Base-by-base conservation (phyloP, 176 grass and related monocot genomes). In the Saccharum spontaneum region DNA sequence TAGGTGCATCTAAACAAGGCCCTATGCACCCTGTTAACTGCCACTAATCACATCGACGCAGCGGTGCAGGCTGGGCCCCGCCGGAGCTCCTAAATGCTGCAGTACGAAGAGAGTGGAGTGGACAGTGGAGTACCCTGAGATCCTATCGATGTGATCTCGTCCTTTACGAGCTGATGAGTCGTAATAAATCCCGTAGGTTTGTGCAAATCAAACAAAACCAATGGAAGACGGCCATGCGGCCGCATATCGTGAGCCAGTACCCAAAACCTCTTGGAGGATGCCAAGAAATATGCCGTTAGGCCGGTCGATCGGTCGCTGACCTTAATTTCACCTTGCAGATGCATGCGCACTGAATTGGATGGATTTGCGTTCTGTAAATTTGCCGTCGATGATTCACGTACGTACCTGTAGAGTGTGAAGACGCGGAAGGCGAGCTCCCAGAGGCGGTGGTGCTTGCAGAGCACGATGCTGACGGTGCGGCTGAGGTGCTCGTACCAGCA, bases 401-500 rank as follows among this genome's bases (percentile, higher is more conserved):
- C 34, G 4, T 30, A 97, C 95, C 95, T 98, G 95, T 98, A 93
- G 24, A 92, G 85, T 1, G 95, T 98, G 88, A 91, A 81, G 69
- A 94, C 85, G 22, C 88, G 91, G 90, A 98, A 94, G 54, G 79
- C 82, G 76, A 90, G 82, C 86, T 98, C 92, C 95, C 90, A 93
- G 74, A 95, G 87, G 34, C 90, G 86, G 90, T 98, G 95, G 89
- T 98, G 85, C 82, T 98, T 98, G 90, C 92, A 94, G 73, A 98
- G 86, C 61, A 98, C 81, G 79, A 98, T 86, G 90, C 90, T 89
- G 54, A 94, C 90, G 43, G 92, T 86, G 60, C 95, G 86, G 71
- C 95, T 87, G 40, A 98, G 90, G 91, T 98, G 95, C 87, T 98
- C 92, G 90, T 98, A 98, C 95, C 95, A 97, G 86, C 95, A 97